Evolutionary conservation across 495 filamentous ascomycete genomes (phyloP).

Genomic region (Daldinia bambusicola): DNA sequence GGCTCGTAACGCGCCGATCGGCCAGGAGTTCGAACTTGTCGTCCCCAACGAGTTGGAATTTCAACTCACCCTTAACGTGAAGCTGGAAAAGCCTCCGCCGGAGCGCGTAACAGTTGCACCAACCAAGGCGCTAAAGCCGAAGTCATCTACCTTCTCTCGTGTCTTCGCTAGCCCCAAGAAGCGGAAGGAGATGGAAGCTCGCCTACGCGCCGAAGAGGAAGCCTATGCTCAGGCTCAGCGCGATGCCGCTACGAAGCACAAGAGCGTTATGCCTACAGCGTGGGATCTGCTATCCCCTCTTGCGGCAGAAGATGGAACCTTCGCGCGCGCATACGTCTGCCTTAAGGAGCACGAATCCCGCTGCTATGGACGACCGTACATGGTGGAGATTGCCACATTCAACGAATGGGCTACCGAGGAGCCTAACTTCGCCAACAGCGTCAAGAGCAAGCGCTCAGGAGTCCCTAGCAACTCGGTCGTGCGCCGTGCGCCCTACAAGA

Average conservation of each 20-base stretch:
- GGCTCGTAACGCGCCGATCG: conserved; percentile 91
- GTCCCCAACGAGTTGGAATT: conserved; percentile 97
- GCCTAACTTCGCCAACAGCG: conserved; percentile 70
- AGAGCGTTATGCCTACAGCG: conserved; percentile 66
- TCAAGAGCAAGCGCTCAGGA: conserved; percentile 82
- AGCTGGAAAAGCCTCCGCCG: conserved; percentile 80
- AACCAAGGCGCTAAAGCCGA: conserved; percentile 68
- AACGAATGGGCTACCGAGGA: conserved; percentile 98
- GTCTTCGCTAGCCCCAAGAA: conserved; percentile 96
- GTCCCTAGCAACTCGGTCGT: conserved; percentile 66
- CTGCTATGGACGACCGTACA: conserved; percentile 86
- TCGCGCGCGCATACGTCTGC: conserved; percentile 90
- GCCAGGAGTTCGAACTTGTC: conserved; percentile 97
- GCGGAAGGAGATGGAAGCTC: conserved; percentile 89
- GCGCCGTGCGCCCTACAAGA: conserved; percentile 85
- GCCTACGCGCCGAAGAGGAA: conserved; percentile 79
- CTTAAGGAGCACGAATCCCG: conserved; percentile 89
- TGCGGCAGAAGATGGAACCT: conserved; percentile 89
- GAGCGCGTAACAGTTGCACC: conserved; percentile 63
- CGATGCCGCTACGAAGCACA: conserved; percentile 72
- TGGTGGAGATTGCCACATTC: conserved; percentile 89
- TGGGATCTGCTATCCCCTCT: conserved; percentile 90
- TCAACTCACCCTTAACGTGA: conserved; percentile 94
- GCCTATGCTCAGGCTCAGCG: conserved; percentile 69
- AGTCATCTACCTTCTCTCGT: conserved; percentile 86